A percentile compares a stretch with the other conserved stretches of the same genome.
Evolutionary conservation across 2,329 filamentous ascomycete genomes (phyloP).

Genomic region (Coniosporium tulheliwenetii): DNA sequence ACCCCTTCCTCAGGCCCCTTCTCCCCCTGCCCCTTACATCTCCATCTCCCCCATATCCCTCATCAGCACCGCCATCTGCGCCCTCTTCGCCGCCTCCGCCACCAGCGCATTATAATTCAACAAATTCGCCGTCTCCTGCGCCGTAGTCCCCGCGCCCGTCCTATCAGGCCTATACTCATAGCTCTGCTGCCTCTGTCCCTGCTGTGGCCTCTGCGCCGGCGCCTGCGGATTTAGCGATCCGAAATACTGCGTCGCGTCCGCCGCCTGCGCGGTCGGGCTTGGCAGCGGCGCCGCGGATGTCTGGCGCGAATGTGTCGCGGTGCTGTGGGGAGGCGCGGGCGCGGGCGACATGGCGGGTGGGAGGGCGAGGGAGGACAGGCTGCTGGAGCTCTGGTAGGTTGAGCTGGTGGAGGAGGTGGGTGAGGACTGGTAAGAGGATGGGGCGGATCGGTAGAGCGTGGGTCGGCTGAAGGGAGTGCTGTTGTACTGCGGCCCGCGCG

Average conservation of each 20-base stretch:
- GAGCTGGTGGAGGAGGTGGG: constrained; percentile 14
- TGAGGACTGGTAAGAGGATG: background rate
- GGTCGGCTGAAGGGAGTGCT: too few species aligned
- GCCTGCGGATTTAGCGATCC: constrained; percentile 13
- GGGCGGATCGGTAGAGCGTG: background rate
- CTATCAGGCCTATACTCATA: constrained; percentile 13
- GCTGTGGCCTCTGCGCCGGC: constrained; percentile 10
- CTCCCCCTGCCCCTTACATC: constrained; percentile 29
- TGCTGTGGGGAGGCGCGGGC: background rate
- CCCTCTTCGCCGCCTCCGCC: constrained; percentile 83
- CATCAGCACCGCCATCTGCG: constrained; percentile 79
- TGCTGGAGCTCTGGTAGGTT: constrained; percentile 25
- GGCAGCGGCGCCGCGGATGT: constrained; percentile 14
- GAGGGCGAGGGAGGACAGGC: constrained; percentile 21
- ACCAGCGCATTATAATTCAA: constrained; percentile 72
- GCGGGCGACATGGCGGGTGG: constrained; percentile 7
- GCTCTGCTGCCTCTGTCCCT: constrained; percentile 10
- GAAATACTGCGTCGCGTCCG: constrained; percentile 10
- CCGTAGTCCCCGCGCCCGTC: constrained; percentile 3
- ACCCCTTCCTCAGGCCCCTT: too few species aligned
- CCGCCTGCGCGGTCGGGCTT: constrained; percentile 14
- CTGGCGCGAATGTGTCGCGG: constrained; percentile 9
- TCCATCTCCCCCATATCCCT: constrained; percentile 67
- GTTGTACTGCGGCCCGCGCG: too few species aligned
- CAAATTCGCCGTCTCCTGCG: constrained; percentile 41